A percentile compares a stretch with the other conserved stretches of the same genome.
Evolutionary conservation across 495 filamentous ascomycete species (phyloP).

Genomic region (Penicillium nucicola): DNA sequence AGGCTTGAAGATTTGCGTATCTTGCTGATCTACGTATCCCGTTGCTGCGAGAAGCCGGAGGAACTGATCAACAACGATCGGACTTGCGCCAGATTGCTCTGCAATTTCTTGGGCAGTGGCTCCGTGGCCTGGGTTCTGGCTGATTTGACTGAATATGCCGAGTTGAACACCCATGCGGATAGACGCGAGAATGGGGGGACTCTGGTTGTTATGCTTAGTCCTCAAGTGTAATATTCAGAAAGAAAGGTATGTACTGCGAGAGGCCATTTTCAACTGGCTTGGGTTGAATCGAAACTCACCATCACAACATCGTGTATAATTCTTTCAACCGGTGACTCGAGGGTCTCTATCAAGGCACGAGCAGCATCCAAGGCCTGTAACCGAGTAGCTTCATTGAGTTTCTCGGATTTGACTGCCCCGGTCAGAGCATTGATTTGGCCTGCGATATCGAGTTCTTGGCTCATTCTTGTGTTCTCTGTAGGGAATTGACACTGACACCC

Average conservation of each 20-base stretch:
- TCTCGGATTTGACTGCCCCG: not conserved
- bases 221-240: too few species aligned
- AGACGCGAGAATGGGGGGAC: conserved; percentile 7
- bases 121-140: conserved; percentile 2
- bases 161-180: conserved; percentile 20
- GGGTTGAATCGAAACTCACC: conserved; percentile 4
- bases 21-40: conserved; percentile 11
- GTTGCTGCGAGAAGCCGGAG: conserved; percentile 10
- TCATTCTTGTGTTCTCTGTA: too few species aligned
- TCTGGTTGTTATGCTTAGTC: not conserved
- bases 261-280: too few species aligned
- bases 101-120: conserved; percentile 11
- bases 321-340: conserved; percentile 15
- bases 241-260: too few species aligned
- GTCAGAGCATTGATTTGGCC: too few species aligned
- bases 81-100: conserved; percentile 9
- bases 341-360: conserved; percentile 6
- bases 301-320: conserved; percentile 17
- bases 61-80: conserved; percentile 16
- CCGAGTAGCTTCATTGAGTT: conserved; percentile 3
- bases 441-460: too few species aligned
- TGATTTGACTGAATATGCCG: conserved; percentile 9
- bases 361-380: conserved; percentile 4
- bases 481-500: too few species aligned
- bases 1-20: conserved; percentile 15